phyloP scores from a whole-genome alignment of 164 flowering plant species.

The Piper betle region DNA sequence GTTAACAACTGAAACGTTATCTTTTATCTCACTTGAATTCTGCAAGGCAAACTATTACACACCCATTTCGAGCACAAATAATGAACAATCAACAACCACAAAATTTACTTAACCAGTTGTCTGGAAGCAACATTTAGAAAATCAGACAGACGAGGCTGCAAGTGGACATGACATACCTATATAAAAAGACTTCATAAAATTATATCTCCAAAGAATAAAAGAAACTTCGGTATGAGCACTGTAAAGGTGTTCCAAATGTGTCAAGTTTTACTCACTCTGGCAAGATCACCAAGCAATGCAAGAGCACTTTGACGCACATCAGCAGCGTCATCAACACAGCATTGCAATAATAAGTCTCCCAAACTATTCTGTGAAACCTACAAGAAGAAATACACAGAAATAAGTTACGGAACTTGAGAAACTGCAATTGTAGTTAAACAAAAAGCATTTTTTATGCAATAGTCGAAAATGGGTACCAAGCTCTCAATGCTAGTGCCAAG shows the following conservation, averaged over 20 bases:
- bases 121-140: slow-evolving; percentile 73
- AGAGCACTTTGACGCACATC: slow-evolving; percentile 94
- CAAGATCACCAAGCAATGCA: slow-evolving; percentile 97
- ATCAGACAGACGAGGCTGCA: slow-evolving; percentile 71
- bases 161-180: slow-evolving; percentile 78
- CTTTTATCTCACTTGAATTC: slow-evolving; percentile 56
- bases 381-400: not conserved
- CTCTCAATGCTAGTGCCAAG: slow-evolving; percentile 95
- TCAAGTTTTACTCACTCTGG: slow-evolving; percentile 47
- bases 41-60: slow-evolving; percentile 13
- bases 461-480: slow-evolving; percentile 42
- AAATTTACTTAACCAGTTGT: slow-evolving; percentile 47
- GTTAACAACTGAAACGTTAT: slow-evolving; percentile 84
- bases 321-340: slow-evolving; percentile 82
- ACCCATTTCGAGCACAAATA: not conserved
- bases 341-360: slow-evolving; percentile 82
- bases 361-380: slow-evolving; percentile 79
- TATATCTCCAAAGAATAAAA: not conserved
- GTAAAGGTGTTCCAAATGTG: not conserved
- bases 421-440: too few relatives aligned
- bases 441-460: too few relatives aligned
- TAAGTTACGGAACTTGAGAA: not conserved
- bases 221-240: not conserved
- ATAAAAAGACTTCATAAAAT: slow-evolving; percentile 1
- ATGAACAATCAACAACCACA: not conserved